Base-by-base conservation (phyloP, 768 basidiomycete species). In the Lactarius vividus region DNA sequence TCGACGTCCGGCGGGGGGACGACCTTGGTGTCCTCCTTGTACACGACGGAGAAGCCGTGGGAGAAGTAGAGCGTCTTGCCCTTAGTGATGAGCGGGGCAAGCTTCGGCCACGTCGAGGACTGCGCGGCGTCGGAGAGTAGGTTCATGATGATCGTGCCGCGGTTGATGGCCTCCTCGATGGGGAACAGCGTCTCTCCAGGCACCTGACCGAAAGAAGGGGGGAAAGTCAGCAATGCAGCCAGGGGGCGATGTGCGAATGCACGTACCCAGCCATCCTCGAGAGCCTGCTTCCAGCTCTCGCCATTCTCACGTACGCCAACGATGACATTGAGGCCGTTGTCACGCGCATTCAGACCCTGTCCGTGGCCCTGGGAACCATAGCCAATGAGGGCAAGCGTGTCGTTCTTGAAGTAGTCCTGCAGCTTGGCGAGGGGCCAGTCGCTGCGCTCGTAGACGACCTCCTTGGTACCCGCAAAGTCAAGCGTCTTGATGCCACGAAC, bases 21-120 rank as follows among this genome's bases (percentile, higher is more conserved):
- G 71, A 99, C 94, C 63, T 96, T 84, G 71, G 97, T 99, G 78
- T 97, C 94, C 7, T 99, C 87, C 84, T 96, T 94, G 88, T 89
- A 99, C 62, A 99, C 94, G 70, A 98, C 86, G 70, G 96, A 98
- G 89, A 99, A 99, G 74, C 97, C 97, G 78, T 99, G 97, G 7
- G 96, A 94, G 84, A 99, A 99, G 88, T 99, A 99, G 69, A 99
- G 90, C n/a, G 97, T 99, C 85, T 99, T 98, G 81, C 93, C 97
- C 86, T 96, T 94, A 78, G 95, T 98, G 83, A 98, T 96, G 74
- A 98, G 87, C 62, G 97, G 96, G 53, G 87, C 89, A 72, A 99
- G 71, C 61, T 84, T 80, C 44, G 89, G 82, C 97, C 97, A 99
- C 35, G 96, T 98, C 77, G 91, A 86, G 16, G 93, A 95, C 81